Evolutionary conservation across 257 asterid species (phyloP).

Genomic region (Primulina huaijiensis): DNA sequence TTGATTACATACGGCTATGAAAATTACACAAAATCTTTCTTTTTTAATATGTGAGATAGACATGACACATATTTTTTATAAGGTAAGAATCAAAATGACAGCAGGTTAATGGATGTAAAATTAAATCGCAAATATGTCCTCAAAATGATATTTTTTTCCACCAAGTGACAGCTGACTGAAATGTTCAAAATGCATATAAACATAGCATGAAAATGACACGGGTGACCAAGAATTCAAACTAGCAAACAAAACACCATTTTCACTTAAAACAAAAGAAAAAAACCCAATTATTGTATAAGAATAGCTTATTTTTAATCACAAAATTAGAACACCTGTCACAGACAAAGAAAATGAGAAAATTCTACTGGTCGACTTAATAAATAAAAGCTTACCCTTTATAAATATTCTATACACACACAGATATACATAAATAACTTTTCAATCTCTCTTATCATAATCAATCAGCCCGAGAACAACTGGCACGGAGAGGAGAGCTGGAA

Average conservation of each 20-base stretch:
- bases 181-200: neutral
- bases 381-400: neutral
- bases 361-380: neutral
- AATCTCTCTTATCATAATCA: neutral
- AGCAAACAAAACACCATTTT: neutral
- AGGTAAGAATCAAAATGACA: slow-evolving; percentile 20
- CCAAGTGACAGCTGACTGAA: neutral
- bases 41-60: neutral
- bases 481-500: neutral
- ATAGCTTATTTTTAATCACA: slow-evolving; percentile 1
- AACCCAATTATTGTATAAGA: neutral
- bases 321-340: slow-evolving; percentile 10
- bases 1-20: neutral
- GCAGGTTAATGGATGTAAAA: slow-evolving; percentile 15
- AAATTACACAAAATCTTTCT: no score
- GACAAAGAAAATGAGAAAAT: neutral
- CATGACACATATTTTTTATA: neutral
- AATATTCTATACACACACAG: no score
- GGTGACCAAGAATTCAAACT: neutral
- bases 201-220: neutral
- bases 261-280: neutral
- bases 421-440: neutral
- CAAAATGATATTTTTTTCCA: slow-evolving; percentile 8
- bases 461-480: neutral
- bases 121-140: neutral